Percentiles rank a stretch among this genome's conserved stretches.
Conservation (phyloP, 2,329 filamentous ascomycete species). For the Monosporascus cannonballus region DNA sequence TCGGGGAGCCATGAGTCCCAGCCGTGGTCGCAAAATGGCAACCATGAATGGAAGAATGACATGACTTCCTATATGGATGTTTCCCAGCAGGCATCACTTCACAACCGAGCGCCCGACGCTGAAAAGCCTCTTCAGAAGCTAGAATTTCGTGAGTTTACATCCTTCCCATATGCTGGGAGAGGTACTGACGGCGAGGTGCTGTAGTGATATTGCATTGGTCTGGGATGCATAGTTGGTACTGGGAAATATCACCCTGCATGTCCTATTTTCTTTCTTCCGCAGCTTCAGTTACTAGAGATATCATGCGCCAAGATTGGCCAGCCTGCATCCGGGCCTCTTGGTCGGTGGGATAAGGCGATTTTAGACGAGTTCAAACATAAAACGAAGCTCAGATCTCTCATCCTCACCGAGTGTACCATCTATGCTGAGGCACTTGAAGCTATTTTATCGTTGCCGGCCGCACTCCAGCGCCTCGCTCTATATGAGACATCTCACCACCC, state of each 20-base stretch:
- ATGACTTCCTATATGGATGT: conserved; percentile 4
- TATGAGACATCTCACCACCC: conserved; percentile 7
- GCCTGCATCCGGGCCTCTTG: neutral
- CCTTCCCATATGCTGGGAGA: neutral
- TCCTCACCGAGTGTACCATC: conserved; percentile 6
- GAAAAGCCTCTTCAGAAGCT: conserved; percentile 7
- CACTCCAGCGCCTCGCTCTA: conserved; percentile 3
- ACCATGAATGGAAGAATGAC: conserved; percentile 1
- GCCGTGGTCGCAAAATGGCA: conserved; percentile 3
- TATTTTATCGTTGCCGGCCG: conserved; percentile 7
- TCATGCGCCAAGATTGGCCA: conserved; percentile 7
- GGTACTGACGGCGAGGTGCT: neutral
- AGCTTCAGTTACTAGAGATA: conserved; percentile 10
- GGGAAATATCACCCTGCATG: conserved; percentile 6
- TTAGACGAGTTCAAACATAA: conserved; percentile 1
- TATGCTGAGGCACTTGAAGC: conserved; percentile 4
- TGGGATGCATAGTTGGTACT: neutral
- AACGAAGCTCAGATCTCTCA: conserved; percentile 7
- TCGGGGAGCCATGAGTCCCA: conserved; percentile 10
- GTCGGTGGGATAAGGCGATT: neutral
- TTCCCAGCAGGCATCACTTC: conserved; percentile 9
- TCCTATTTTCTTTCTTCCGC: conserved; percentile 9
- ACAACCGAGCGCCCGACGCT: neutral
- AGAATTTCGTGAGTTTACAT: conserved; percentile 3
- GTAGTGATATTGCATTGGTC: conserved; percentile 10